Evolutionary conservation across 345 rosid genomes (phyloP).

Genomic region (Luvunga scandens): DNA sequence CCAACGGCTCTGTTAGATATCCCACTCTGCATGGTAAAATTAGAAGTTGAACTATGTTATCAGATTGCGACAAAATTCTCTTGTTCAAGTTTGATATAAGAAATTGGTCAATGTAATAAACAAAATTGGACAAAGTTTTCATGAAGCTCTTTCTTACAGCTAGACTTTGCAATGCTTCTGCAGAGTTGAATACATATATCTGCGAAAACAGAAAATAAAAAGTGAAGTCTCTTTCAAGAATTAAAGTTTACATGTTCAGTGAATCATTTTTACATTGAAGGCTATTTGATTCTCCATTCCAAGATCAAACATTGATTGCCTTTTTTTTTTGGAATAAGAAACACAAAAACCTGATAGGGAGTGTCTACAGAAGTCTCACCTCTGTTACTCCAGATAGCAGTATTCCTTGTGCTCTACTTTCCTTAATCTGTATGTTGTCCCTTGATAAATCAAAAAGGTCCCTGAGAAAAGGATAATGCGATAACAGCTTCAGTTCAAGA

Average conservation of each 20-base stretch:
- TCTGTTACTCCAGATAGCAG: slow-evolving; percentile 68
- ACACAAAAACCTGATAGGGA: too few species aligned
- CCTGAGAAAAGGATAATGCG: slow-evolving; percentile 32
- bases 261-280: not conserved
- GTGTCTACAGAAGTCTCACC: slow-evolving; percentile 27
- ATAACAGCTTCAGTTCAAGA: not conserved
- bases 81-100: slow-evolving; percentile 27
- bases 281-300: not conserved
- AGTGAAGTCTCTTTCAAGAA: slow-evolving; percentile 10
- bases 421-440: slow-evolving; percentile 83
- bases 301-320: not conserved
- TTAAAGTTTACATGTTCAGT: not conserved
- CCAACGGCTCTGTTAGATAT: slow-evolving; percentile 82
- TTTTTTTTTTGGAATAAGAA: too few species aligned
- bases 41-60: slow-evolving; percentile 22
- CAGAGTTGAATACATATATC: slow-evolving; percentile 44
- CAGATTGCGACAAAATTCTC: slow-evolving; percentile 3
- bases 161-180: slow-evolving; percentile 63
- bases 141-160: slow-evolving; percentile 49
- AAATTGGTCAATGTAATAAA: slow-evolving; percentile 13
- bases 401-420: slow-evolving; percentile 67
- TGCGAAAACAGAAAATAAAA: slow-evolving; percentile 26
- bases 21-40: slow-evolving; percentile 60
- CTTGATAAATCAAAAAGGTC: slow-evolving; percentile 80
- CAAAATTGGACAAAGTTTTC: not conserved